Evolutionary conservation across 257 asterid genomes (phyloP).

Genomic region (Schizonepeta tenuifolia): DNA sequence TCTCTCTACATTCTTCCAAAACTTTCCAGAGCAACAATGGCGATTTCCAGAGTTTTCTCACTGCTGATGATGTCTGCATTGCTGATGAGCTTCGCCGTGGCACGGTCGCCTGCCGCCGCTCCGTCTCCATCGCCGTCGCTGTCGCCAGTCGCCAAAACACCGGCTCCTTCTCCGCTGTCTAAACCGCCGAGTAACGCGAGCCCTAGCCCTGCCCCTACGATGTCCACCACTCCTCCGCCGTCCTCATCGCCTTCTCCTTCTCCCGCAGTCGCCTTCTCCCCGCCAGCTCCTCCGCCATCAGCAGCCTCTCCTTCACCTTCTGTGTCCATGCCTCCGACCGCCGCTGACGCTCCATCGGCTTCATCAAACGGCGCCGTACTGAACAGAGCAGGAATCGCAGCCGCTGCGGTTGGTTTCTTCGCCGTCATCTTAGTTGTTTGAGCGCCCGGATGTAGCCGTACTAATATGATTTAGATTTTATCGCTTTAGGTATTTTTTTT

Average conservation of each 20-base stretch:
- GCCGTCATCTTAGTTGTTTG: constrained; percentile 41
- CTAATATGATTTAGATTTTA: background rate
- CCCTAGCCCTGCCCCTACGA: constrained; percentile 30
- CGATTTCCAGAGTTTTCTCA: constrained; percentile 33
- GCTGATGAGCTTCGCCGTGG: constrained; percentile 32
- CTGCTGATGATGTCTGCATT: constrained; percentile 32
- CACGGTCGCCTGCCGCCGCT: constrained; percentile 37
- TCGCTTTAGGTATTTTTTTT: background rate
- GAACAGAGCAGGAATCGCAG: constrained; percentile 33
- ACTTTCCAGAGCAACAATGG: constrained; percentile 31
- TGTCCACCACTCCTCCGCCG: constrained; percentile 22
- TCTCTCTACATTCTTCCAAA: background rate
- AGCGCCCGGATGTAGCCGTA: background rate
- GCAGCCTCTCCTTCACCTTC: constrained; percentile 41
- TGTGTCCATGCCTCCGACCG: constrained; percentile 31
- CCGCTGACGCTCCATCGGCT: constrained; percentile 25
- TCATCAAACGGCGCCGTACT: constrained; percentile 26
- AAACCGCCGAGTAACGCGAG: constrained; percentile 22
- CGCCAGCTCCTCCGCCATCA: constrained; percentile 42
- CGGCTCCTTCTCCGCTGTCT: constrained; percentile 31
- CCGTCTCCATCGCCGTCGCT: constrained; percentile 28
- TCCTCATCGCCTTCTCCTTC: constrained; percentile 40
- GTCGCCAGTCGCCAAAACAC: background rate
- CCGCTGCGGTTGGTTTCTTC: constrained; percentile 28
- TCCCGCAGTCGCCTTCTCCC: constrained; percentile 28